A percentile compares a stretch with the other conserved stretches of the same genome.
Evolutionary conservation across 768 basidiomycete genomes (phyloP).

Genomic region (Trametes cubensis): DNA sequence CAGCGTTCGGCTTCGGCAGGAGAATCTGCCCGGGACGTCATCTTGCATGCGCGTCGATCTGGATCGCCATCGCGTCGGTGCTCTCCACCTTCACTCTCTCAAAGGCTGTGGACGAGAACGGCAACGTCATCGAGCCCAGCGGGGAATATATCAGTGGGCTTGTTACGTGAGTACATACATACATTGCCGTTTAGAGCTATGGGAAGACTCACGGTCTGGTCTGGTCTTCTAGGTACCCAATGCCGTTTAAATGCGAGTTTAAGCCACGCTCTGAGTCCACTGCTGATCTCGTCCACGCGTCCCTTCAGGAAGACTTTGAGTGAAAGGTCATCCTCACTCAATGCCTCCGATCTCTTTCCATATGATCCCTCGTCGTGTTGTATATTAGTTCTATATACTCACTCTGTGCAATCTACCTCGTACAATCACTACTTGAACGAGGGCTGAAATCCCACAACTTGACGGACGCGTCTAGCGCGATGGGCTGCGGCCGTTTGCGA

Average conservation of each 20-base stretch:
- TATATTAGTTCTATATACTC: background rate
- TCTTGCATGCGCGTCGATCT: conserved; percentile 30
- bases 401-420: background rate
- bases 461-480: conserved; percentile 19
- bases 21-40: conserved; percentile 35
- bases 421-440: background rate
- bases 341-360: background rate
- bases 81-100: conserved; percentile 32
- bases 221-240: conserved; percentile 19
- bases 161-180: conserved; percentile 23
- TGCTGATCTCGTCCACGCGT: conserved; percentile 17
- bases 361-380: background rate
- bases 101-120: conserved; percentile 31
- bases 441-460: conserved; percentile 24
- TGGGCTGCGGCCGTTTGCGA: conserved; percentile 18
- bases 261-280: conserved; percentile 22
- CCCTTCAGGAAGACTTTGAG: conserved; percentile 12
- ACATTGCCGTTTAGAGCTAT: background rate
- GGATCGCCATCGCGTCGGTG: conserved; percentile 30
- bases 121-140: conserved; percentile 29
- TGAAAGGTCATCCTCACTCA: background rate
- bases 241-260: conserved; percentile 25
- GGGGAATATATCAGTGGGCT: conserved; percentile 29
- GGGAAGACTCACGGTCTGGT: background rate
- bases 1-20: conserved; percentile 28